Conservation (phyloP, 164 flowering plant species). For the Umbilicus rupestris region DNA sequence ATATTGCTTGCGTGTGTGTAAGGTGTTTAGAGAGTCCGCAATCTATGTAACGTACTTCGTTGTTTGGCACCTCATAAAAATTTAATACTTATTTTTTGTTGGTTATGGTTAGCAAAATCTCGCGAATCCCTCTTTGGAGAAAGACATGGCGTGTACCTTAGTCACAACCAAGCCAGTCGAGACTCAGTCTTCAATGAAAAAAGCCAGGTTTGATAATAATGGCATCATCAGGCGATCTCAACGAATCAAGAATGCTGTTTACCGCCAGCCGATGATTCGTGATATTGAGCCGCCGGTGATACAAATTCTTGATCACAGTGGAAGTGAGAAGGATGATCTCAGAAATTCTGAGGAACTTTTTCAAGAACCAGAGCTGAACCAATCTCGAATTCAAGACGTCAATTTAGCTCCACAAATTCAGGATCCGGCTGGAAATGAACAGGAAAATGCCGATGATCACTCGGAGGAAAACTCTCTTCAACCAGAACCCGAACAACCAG, state of each 20-base stretch:
- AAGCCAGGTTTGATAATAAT: neutral
- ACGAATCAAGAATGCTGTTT: neutral
- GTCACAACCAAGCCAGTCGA: neutral
- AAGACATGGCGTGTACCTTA: neutral
- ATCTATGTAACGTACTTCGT: neutral
- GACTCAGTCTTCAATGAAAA: neutral
- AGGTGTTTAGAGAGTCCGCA: neutral
- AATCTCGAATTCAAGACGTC: neutral
- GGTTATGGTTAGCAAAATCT: neutral
- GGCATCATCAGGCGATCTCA: neutral
- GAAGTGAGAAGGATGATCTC: neutral
- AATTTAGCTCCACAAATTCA: neutral
- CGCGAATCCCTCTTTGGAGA: neutral
- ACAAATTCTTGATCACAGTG: neutral
- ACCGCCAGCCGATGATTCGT: neutral
- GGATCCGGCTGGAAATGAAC: neutral
- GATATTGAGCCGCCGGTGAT: neutral
- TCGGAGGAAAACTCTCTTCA: neutral
- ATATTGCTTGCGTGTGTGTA: neutral
- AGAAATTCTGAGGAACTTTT: neutral
- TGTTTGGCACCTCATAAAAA: neutral
- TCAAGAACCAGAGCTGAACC: neutral
- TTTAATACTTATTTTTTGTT: neutral
- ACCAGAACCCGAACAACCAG: neutral
- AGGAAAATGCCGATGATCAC: neutral